Evolutionary conservation across 345 rosid species (phyloP).

Genomic region (Salix exigua): DNA sequence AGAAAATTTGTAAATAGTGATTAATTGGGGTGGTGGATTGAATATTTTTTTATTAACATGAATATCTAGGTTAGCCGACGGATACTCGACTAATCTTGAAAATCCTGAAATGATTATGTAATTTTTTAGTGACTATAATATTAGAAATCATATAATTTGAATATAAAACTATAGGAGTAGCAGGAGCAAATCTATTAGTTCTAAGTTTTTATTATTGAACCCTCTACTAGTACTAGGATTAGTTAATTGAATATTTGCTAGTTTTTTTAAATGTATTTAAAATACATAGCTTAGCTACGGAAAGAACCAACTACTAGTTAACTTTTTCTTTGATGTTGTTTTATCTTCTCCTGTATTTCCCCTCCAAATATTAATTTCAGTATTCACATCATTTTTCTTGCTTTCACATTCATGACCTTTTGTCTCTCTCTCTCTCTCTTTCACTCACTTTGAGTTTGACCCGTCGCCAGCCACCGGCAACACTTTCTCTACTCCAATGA

Average conservation of each 20-base stretch:
- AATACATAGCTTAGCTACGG: not conserved
- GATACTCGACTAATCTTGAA: accelerated
- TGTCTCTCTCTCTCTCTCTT: slow-evolving; percentile 19
- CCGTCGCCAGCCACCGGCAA: slow-evolving; percentile 77
- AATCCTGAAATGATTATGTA: too few species aligned
- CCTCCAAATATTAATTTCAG: not conserved
- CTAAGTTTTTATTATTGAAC: too few species aligned
- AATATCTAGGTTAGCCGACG: accelerated
- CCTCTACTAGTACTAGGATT: not conserved
- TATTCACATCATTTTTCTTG: slow-evolving; percentile 10
- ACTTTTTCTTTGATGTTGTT: not conserved
- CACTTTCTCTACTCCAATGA: slow-evolving; percentile 43
- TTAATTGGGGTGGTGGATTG: slow-evolving; percentile 6
- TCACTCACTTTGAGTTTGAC: slow-evolving; percentile 72
- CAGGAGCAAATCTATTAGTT: too few species aligned
- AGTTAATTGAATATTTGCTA: slow-evolving; percentile 10
- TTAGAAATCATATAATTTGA: too few species aligned
- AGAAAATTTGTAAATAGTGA: not conserved
- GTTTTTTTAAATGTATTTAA: too few species aligned
- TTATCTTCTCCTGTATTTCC: not conserved
- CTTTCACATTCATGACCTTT: slow-evolving; percentile 4
- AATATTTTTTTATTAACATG: too few species aligned
- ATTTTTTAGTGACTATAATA: accelerated
- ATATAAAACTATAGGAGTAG: too few species aligned
- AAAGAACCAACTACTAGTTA: not conserved